phyloP scores from a whole-genome alignment of 805 yeast species.

The Hanseniaspora nectarophila region DNA sequence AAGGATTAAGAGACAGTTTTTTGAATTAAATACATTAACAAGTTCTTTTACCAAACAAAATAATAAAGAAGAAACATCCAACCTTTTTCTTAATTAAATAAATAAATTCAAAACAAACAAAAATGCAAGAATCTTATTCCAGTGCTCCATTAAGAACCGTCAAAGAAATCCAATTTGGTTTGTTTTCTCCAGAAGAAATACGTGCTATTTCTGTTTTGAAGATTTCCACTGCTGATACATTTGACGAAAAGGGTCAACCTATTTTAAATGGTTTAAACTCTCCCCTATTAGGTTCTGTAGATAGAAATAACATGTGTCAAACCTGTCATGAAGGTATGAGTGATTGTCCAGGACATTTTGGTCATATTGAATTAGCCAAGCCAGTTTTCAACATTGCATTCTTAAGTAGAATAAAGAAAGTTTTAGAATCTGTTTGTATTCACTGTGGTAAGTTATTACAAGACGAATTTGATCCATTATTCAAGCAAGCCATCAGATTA shows the following conservation, averaged over 20 bases:
- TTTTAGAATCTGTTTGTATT: slow-evolving; percentile 94
- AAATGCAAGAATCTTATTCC: slow-evolving; percentile 53
- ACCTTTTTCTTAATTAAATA: not conserved
- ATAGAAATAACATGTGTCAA: slow-evolving; percentile 94
- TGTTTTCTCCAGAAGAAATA: slow-evolving; percentile 92
- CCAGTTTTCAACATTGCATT: slow-evolving; percentile 98
- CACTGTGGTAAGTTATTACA: slow-evolving; percentile 91
- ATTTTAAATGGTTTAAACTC: slow-evolving; percentile 95
- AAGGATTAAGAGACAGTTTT: not conserved
- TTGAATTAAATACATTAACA: not conserved
- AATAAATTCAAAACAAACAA: not conserved
- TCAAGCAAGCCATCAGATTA: slow-evolving; percentile 78
- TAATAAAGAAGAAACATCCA: not conserved
- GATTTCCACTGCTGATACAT: slow-evolving; percentile 97
- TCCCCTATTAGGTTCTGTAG: slow-evolving; percentile 93
- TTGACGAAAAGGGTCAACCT: slow-evolving; percentile 94
- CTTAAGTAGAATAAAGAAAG: slow-evolving; percentile 83
- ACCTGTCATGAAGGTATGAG: slow-evolving; percentile 99
- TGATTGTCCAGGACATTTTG: slow-evolving; percentile 99
- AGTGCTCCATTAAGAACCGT: slow-evolving; percentile 97
- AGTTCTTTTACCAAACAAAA: not conserved
- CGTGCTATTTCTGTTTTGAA: slow-evolving; percentile 97
- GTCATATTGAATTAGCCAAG: slow-evolving; percentile 94
- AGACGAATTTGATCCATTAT: slow-evolving; percentile 58
- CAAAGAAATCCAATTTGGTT: slow-evolving; percentile 97